phyloP scores from a whole-genome alignment of 306 rosid genomes.

The Dryas drummondii region DNA sequence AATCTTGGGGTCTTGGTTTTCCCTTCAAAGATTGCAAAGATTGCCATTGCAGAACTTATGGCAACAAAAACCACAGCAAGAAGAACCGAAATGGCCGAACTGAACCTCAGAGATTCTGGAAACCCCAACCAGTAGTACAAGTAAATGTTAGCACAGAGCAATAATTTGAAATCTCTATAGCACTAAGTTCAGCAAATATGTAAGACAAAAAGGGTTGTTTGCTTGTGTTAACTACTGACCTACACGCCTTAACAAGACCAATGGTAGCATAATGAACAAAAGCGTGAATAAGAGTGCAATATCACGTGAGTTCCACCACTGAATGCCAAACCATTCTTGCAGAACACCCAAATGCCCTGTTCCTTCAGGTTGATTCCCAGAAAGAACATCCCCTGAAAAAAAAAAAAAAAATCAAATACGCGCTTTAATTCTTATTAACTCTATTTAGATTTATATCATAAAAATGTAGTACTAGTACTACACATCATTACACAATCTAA shows the following conservation, averaged over 20 bases:
- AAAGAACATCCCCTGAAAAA: conserved; percentile 71
- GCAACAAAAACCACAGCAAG: conserved; percentile 83
- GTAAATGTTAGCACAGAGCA: not conserved
- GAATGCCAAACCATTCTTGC: conserved; percentile 94
- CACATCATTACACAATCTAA: too few relatives aligned
- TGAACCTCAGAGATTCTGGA: conserved; percentile 73
- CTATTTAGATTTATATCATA: not conserved
- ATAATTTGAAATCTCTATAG: not conserved
- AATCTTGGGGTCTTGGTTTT: conserved; percentile 62
- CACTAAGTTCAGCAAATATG: not conserved
- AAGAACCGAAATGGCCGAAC: conserved; percentile 71
- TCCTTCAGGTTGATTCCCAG: conserved; percentile 54
- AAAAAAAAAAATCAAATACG: not conserved
- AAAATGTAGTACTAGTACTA: too few relatives aligned
- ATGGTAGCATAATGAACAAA: conserved; percentile 63
- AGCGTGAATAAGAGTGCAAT: conserved; percentile 55
- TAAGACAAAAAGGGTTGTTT: not conserved
- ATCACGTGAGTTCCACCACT: conserved; percentile 92
- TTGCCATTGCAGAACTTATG: conserved; percentile 77
- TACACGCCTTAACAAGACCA: conserved; percentile 66
- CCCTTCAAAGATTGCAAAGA: conserved; percentile 62
- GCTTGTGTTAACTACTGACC: conserved; percentile 43
- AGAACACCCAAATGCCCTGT: conserved; percentile 74
- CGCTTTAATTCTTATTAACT: not conserved
- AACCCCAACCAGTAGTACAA: not conserved